A percentile compares a stretch with the other conserved stretches of the same genome.
Conservation (phyloP, 208 protist genomes). For the Leishmania gerbilli region DNA sequence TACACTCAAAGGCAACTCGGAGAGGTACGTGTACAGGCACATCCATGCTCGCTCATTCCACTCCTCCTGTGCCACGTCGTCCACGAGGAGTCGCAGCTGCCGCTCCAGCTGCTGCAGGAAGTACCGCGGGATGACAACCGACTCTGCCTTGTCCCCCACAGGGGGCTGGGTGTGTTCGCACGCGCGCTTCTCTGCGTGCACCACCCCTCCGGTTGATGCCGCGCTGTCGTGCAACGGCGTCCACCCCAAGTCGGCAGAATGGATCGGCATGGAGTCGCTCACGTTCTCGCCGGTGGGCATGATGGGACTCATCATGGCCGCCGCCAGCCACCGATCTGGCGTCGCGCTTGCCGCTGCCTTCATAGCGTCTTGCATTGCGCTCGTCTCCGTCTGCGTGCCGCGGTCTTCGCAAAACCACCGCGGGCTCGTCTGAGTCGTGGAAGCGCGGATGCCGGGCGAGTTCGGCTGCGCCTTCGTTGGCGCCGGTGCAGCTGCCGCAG, state of each 20-base stretch:
- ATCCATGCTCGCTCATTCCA: slow-evolving; percentile 37
- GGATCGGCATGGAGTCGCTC: slow-evolving; percentile 3
- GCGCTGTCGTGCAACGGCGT: slow-evolving; percentile 8
- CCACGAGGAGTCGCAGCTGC: slow-evolving; percentile 31
- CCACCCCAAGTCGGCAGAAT: slow-evolving; percentile 18
- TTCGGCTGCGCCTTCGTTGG: not conserved
- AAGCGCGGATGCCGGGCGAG: not conserved
- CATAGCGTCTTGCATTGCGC: not conserved
- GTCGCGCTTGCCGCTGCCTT: not conserved
- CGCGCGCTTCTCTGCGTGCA: not conserved
- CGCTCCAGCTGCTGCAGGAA: slow-evolving; percentile 36
- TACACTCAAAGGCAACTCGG: slow-evolving; percentile 27
- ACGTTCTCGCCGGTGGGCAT: slow-evolving; percentile 6
- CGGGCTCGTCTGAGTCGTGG: slow-evolving; percentile 21
- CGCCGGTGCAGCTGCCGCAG: not conserved
- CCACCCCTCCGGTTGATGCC: not conserved
- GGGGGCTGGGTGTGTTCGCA: not conserved
- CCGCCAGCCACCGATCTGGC: not conserved
- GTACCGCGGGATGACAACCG: slow-evolving; percentile 20
- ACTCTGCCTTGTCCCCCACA: not conserved
- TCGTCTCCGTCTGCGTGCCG: slow-evolving; percentile 30
- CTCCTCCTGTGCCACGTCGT: slow-evolving; percentile 5
- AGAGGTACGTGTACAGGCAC: slow-evolving; percentile 49
- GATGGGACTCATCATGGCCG: slow-evolving; percentile 22
- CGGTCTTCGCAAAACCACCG: slow-evolving; percentile 25